phyloP scores from a whole-genome alignment of 148 eudicot genomes.

The Simmondsia chinensis region DNA sequence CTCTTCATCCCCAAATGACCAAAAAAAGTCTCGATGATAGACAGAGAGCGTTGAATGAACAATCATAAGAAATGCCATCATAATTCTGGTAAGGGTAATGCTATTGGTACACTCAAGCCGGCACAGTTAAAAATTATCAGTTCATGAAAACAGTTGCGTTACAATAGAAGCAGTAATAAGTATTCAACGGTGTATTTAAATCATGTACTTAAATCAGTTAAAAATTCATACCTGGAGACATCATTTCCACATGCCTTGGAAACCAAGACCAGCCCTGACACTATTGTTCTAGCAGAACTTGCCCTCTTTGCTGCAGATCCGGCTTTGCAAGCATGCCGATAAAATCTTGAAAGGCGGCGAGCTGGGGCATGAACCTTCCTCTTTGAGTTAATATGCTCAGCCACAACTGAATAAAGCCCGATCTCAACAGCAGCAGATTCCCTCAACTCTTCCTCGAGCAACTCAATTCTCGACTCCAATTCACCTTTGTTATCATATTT shows the following conservation, averaged over 20 bases:
- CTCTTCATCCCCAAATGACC: no score
- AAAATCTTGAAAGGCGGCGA: constrained; percentile 66
- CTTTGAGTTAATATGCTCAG: constrained; percentile 74
- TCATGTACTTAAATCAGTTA: no score
- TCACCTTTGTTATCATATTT: constrained; percentile 30
- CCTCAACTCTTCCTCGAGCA: constrained; percentile 79
- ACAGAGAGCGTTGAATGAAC: no score
- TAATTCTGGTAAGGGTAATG: no score
- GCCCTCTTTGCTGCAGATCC: constrained; percentile 44
- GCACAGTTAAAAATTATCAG: no score
- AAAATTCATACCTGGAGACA: constrained; percentile 54
- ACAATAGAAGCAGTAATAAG: no score
- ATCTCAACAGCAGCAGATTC: constrained; percentile 71
- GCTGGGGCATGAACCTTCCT: constrained; percentile 84
- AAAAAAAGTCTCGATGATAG: no score
- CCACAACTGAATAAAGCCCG: constrained; percentile 55
- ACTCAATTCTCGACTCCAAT: constrained; percentile 41
- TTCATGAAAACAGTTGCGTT: no score
- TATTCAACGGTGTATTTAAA: no score
- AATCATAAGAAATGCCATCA: no score
- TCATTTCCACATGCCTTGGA: constrained; percentile 87
- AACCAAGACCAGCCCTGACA: constrained; percentile 69
- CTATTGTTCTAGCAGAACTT: constrained; percentile 58
- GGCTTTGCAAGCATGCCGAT: constrained; percentile 41
- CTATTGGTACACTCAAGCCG: no score